Evolutionary conservation across 257 asterid genomes (phyloP), one percentile per base, ranked within the genome.

Genomic region (Solanum infundibuliforme): DNA sequence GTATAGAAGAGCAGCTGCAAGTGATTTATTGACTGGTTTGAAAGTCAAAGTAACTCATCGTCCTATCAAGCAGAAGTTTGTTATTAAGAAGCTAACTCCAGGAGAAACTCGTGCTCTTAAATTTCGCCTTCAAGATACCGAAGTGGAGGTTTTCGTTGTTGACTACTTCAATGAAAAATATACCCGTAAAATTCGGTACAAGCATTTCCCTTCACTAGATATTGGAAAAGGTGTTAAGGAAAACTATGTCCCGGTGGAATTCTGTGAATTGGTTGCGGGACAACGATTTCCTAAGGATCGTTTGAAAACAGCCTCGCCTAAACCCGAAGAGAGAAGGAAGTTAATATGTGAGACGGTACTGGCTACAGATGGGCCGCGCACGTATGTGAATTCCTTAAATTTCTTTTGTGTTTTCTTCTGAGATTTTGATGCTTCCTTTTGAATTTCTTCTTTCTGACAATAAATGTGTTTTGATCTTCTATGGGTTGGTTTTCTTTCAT

Each of bases 341-440:
- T 34, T 84, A 32, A 93, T 93, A 68, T 32, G 85, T 83, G 90
- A 88, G 55, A 93, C 91, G 93, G 90, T 95, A 91, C 90, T 36
- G 73, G 95, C 93, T 76, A 10, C 34, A 72, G 98, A 95, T 92
- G 98, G 98, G 69, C 98, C 98, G 87, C 87, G 89, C 73, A 94
- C 95, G 98, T 94, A 93, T 29, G 92, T 91, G 41, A 79, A 81
- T 46, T 81, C 69, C 25, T 48, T 83, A 86, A 82, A n/a, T 83
- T 65, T 55, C 85, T 65, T 27, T 43, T 65, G 12, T 79, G 27
- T 25, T 16, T 74, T 20, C 16, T 84, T 18, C 32, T 36, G 62
- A 36, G 68, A 18, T 27, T 68, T 52, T 36, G 27, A 55, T 32
- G 58, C 29, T 34, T 46, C 55, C n/a, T 16, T 8, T 35, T 46